Percentiles rank a stretch among this genome's conserved stretches.
phyloP scores from a whole-genome alignment of 2,329 filamentous ascomycete genomes.

The Chaetomiaceae sp. region DNA sequence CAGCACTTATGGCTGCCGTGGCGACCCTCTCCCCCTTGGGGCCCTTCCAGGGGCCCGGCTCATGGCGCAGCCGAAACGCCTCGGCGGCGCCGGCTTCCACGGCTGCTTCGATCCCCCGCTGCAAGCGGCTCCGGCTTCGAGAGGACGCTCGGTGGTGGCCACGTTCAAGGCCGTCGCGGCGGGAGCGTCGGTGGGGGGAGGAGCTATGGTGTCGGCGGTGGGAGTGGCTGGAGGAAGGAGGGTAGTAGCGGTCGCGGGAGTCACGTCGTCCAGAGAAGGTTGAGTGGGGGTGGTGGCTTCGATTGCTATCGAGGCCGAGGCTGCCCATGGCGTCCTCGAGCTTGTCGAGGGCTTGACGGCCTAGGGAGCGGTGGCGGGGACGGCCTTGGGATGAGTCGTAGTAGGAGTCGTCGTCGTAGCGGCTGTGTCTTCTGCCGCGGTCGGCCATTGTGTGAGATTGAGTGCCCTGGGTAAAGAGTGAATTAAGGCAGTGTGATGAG shows the following conservation, averaged over 20 bases:
- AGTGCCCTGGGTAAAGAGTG: no score
- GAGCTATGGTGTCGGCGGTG: conserved; percentile 9
- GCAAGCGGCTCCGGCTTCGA: conserved; percentile 15
- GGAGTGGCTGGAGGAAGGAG: conserved; percentile 1
- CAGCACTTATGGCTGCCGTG: conserved; percentile 25
- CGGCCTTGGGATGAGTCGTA: conserved; percentile 13
- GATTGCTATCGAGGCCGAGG: conserved; percentile 12
- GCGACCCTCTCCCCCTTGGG: conserved; percentile 21
- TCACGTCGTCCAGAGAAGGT: background rate
- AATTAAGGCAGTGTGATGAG: no score
- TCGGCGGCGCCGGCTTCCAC: conserved; percentile 25
- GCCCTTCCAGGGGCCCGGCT: conserved; percentile 24
- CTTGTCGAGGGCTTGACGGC: conserved; percentile 22
- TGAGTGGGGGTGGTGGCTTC: background rate
- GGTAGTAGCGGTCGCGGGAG: conserved; percentile 8
- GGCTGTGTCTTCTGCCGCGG: conserved; percentile 15
- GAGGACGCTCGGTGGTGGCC: background rate
- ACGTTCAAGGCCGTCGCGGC: background rate
- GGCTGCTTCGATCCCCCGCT: conserved; percentile 16
- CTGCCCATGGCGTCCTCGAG: conserved; percentile 15
- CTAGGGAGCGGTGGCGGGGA: conserved; percentile 21
- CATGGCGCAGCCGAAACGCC: conserved; percentile 24
- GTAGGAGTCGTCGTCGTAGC: conserved; percentile 9
- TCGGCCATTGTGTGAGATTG: conserved; percentile 9
- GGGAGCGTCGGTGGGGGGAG: background rate